A percentile compares a stretch with the other conserved stretches of the same genome.
Conservation (phyloP, 768 basidiomycete species). For the Leccinum uliginosum region DNA sequence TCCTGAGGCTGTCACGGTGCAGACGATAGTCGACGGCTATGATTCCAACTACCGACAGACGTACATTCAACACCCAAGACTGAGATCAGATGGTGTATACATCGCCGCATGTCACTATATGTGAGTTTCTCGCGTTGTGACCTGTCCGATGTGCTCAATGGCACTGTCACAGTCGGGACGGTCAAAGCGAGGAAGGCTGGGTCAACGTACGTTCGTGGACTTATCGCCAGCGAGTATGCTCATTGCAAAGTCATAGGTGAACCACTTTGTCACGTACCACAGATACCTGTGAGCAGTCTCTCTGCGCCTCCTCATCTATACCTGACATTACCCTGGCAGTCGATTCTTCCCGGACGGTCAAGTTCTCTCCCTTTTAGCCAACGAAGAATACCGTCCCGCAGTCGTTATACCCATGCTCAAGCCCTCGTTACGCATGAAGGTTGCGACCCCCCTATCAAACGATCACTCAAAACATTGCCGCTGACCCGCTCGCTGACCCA, state of each 20-base stretch:
- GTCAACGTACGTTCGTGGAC: conserved; percentile 58
- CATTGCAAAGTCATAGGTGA: conserved; percentile 45
- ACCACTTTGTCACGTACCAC: conserved; percentile 87
- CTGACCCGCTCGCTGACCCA: conserved; percentile 3
- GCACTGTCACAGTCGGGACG: conserved; percentile 38
- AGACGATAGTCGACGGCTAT: conserved; percentile 48
- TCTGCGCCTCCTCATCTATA: neutral
- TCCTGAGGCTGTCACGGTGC: conserved; percentile 43
- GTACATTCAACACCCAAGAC: conserved; percentile 79
- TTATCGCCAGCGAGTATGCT: conserved; percentile 1
- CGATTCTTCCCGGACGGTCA: conserved; percentile 86
- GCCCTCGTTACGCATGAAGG: conserved; percentile 76
- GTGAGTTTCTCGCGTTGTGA: conserved; percentile 38
- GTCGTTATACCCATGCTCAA: conserved; percentile 74
- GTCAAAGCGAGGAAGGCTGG: conserved; percentile 83
- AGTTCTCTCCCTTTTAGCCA: conserved; percentile 80
- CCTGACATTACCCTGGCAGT: conserved; percentile 35
- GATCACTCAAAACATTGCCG: neutral
- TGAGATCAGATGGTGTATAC: conserved; percentile 86
- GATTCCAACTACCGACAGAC: conserved; percentile 66
- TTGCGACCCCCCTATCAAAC: conserved; percentile 16
- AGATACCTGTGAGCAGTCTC: conserved; percentile 69
- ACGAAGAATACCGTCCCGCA: conserved; percentile 68
- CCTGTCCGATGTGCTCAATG: conserved; percentile 1
- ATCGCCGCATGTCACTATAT: conserved; percentile 89